A percentile compares a stretch with the other conserved stretches of the same genome.
Evolutionary conservation across 129 eudicot species (phyloP).

Genomic region (Lactuca sativa): DNA sequence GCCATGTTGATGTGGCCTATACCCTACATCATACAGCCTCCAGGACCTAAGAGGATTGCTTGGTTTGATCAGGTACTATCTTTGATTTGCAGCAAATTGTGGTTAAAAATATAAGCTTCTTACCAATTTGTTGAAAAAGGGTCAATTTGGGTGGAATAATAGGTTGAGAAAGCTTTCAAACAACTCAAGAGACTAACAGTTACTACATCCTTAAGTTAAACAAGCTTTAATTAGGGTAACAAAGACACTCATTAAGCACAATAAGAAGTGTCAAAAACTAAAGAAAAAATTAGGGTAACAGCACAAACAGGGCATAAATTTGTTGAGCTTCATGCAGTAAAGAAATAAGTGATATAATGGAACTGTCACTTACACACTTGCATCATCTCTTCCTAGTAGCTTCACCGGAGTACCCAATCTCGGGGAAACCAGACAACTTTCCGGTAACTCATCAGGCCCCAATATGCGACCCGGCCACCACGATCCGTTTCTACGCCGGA

Average conservation of each 20-base stretch:
- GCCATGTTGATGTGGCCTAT: too few species aligned
- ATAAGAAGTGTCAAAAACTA: not conserved
- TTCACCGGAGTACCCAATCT: slow-evolving; percentile 85
- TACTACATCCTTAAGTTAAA: not conserved
- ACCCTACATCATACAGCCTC: too few species aligned
- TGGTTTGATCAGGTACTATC: not conserved
- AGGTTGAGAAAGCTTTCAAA: not conserved
- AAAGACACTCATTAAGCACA: not conserved
- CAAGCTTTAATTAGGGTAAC: not conserved
- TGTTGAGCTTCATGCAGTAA: not conserved
- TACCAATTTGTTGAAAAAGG: not conserved
- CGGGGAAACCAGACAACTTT: slow-evolving; percentile 43
- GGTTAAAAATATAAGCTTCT: slow-evolving; percentile 4
- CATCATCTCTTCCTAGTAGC: slow-evolving; percentile 86
- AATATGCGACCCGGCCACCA: slow-evolving; percentile 98
- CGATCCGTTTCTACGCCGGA: slow-evolving; percentile 74
- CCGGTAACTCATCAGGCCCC: slow-evolving; percentile 64
- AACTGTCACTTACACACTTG: slow-evolving; percentile 68
- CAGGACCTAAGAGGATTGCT: too few species aligned
- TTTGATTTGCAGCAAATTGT: slow-evolving; percentile 3
- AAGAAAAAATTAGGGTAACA: not conserved
- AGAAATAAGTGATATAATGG: not conserved
- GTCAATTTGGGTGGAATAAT: not conserved
- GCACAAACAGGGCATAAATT: slow-evolving; percentile 1
- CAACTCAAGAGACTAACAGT: not conserved